Conservation (phyloP, 495 filamentous ascomycete species). For the Podospora comata region DNA sequence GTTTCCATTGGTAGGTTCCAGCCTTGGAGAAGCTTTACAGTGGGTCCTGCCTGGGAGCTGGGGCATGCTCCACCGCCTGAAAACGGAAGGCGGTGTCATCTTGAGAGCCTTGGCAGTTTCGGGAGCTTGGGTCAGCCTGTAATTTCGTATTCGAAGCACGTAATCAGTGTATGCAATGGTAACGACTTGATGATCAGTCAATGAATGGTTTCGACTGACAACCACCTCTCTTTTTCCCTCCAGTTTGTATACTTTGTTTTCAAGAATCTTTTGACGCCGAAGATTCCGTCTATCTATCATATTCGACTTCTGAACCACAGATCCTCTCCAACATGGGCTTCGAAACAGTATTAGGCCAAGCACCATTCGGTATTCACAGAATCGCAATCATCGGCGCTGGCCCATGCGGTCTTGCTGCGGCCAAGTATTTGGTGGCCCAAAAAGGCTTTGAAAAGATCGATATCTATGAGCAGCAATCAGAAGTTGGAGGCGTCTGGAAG, state of each 20-base stretch:
- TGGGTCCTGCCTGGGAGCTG: background rate
- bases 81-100: background rate
- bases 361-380: constrained; percentile 43
- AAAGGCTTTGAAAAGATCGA: constrained; percentile 65
- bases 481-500: constrained; percentile 82
- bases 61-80: too few relatives aligned
- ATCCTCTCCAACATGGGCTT: constrained; percentile 4
- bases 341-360: background rate
- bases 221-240: background rate
- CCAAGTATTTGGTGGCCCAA: constrained; percentile 75
- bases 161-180: background rate
- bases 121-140: background rate
- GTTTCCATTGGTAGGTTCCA: background rate
- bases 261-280: background rate
- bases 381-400: constrained; percentile 72
- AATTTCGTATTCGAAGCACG: background rate
- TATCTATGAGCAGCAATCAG: constrained; percentile 75
- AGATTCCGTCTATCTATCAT: too few relatives aligned
- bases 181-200: background rate
- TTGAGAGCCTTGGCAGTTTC: background rate
- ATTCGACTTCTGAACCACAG: background rate
- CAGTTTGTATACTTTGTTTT: background rate
- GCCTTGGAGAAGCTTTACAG: background rate
- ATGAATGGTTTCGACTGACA: background rate
- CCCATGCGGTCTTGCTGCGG: constrained; percentile 62